Evolutionary conservation across 164 flowering plant species (phyloP), one percentile per base, ranked within the genome.

Genomic region (Macadamia tetraphylla): DNA sequence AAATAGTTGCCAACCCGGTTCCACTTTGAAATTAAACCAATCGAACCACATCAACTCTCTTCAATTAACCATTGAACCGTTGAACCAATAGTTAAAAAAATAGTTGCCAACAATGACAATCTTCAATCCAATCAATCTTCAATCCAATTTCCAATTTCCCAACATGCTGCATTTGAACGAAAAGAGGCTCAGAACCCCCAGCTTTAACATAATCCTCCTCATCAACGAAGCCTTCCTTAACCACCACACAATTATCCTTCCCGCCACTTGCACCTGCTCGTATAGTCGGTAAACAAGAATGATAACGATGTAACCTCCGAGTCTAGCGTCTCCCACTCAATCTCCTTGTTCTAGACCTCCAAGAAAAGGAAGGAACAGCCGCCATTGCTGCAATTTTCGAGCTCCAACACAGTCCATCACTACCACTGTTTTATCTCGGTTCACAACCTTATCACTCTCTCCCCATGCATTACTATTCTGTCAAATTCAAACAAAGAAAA

Each of bases 141-240:
- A n/a, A n/a, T n/a, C n/a, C n/a, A n/a, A n/a, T n/a, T n/a, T n/a
- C n/a, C n/a, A n/a, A n/a, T n/a, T n/a, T n/a, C n/a, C n/a, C n/a
- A n/a, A n/a, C n/a, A n/a, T 80, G 90, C 78, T 91, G 98, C 98
- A 91, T 91, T 85, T 90, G 84, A 9, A 94, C 98, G 63, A 82
- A 91, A 43, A 84, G 52, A 17, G 90, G 77, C 79, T 90, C 91
- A 6, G 94, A 85, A 1, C 98, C 98, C 5, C 98, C 98, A 60
- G 88, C 92, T 73, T 89, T 94, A 3, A 86, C 66, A 46, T 67
- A 88, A 81, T 94, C 96, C 62, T 94, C 98, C 64, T 91, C 91
- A 52, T 94, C 88, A 0, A 84, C 90, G 61, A 86, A 91, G 17
- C 65, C 86, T 70, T 86, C 85, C 67, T 82, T 76, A n/a, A 80